These are phyloP conservation scores for Chrysosporium keratinophilum DNA, from an alignment of 2,329 filamentous ascomycete species.

Conservation along the genomic window DNA sequence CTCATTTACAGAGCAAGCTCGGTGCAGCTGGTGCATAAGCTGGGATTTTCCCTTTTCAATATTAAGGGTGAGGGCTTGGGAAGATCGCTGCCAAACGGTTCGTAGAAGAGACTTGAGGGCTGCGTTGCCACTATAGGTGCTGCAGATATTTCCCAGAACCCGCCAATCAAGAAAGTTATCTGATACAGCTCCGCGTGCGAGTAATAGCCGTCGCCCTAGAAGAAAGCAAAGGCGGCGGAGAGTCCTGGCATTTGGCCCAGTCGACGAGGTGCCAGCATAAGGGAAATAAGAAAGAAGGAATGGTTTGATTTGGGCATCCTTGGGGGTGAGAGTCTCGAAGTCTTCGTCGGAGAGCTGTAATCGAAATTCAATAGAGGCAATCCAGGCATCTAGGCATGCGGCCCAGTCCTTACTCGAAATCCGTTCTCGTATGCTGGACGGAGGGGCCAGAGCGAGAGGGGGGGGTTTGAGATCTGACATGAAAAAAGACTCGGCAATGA, in stretches of 20 bases:
- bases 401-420: constrained; percentile 66
- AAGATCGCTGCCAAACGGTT: constrained; percentile 36
- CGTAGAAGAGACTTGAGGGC: constrained; percentile 44
- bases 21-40: constrained; percentile 26
- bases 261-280: constrained; percentile 33
- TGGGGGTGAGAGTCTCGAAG: constrained; percentile 43
- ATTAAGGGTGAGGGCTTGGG: constrained; percentile 26
- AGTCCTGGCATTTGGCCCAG: constrained; percentile 33
- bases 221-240: constrained; percentile 57
- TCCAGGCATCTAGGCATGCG: constrained; percentile 66
- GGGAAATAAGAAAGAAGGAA: constrained; percentile 61
- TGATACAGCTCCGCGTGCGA: constrained; percentile 37
- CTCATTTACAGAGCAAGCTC: constrained; percentile 15
- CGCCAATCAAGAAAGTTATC: constrained; percentile 50
- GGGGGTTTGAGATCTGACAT: constrained; percentile 46
- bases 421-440: constrained; percentile 53
- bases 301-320: constrained; percentile 48
- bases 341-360: constrained; percentile 48
- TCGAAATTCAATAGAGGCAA: constrained; percentile 55
- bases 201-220: constrained; percentile 50
- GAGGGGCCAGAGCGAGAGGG: constrained; percentile 67
- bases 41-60: constrained; percentile 29
- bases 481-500: neutral
- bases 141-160: constrained; percentile 59
- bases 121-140: constrained; percentile 55